A percentile compares a stretch with the other conserved stretches of the same genome.
phyloP scores from a whole-genome alignment of 352 stramenopile genomes.

The Phytophthora litchii region DNA sequence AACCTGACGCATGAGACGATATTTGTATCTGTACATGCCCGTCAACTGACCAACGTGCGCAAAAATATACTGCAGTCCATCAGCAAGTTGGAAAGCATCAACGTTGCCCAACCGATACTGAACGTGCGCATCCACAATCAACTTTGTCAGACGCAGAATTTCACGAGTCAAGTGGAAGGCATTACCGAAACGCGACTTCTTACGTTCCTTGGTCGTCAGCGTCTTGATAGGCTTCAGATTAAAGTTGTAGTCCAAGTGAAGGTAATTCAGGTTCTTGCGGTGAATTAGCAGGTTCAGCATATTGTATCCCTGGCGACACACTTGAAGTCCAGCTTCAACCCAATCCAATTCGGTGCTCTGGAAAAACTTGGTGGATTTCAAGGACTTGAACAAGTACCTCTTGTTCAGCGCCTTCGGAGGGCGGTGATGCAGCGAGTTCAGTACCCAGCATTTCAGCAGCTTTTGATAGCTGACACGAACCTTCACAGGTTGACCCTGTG shows the following conservation, averaged over 20 bases:
- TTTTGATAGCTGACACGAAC: conserved; percentile 99
- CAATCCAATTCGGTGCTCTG: conserved; percentile 99
- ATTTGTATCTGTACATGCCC: conserved; percentile 99
- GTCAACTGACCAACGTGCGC: conserved; percentile 99
- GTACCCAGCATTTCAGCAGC: conserved; percentile 99
- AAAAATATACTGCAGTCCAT: conserved; percentile 99
- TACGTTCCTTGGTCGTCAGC: conserved; percentile 99
- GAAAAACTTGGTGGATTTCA: conserved; percentile 99
- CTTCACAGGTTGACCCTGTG: conserved; percentile 98
- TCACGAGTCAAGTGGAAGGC: conserved; percentile 97
- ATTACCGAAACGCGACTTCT: conserved; percentile 98
- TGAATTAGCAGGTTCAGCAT: conserved; percentile 99
- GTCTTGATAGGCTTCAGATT: conserved; percentile 99
- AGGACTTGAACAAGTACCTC: conserved; percentile 98
- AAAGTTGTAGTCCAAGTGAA: conserved; percentile 99
- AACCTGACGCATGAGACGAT: conserved; percentile 96
- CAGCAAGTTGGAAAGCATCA: conserved; percentile 99
- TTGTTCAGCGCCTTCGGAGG: conserved; percentile 96
- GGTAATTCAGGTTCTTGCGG: conserved; percentile 99
- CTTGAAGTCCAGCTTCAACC: conserved; percentile 98
- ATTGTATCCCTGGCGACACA: conserved; percentile 99
- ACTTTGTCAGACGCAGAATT: conserved; percentile 99
- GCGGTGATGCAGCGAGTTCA: conserved; percentile 97
- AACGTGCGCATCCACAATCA: conserved; percentile 99
- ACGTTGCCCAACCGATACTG: conserved; percentile 99